Percentiles rank a stretch among this genome's conserved stretches.
Evolutionary conservation across 441 rosid genomes (phyloP).

Genomic region (Gossypium lobatum): DNA sequence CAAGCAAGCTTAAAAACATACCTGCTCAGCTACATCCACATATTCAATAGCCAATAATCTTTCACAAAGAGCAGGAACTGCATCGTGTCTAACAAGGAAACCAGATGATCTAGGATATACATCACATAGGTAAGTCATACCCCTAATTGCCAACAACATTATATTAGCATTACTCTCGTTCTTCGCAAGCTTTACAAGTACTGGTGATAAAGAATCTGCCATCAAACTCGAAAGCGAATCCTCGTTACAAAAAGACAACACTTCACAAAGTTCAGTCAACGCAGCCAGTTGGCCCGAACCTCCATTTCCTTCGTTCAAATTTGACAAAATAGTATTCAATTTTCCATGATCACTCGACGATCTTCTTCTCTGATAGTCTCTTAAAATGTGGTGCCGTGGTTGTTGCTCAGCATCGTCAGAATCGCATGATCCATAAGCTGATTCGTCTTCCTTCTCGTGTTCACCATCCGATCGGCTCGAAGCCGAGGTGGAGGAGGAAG

Average conservation of each 20-base stretch:
- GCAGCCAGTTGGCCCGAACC: slow-evolving; percentile 57
- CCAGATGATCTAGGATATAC: slow-evolving; percentile 79
- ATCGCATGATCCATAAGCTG: slow-evolving; percentile 78
- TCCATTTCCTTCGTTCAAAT: slow-evolving; percentile 45
- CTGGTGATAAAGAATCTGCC: slow-evolving; percentile 71
- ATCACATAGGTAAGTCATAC: slow-evolving; percentile 89
- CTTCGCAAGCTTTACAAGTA: slow-evolving; percentile 71
- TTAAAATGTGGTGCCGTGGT: slow-evolving; percentile 42
- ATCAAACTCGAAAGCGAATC: slow-evolving; percentile 62
- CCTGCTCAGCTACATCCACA: slow-evolving; percentile 98
- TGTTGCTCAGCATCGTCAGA: slow-evolving; percentile 61
- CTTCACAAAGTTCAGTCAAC: slow-evolving; percentile 88
- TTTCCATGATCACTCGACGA: slow-evolving; percentile 65
- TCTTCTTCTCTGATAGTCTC: slow-evolving; percentile 56
- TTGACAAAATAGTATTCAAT: slow-evolving; percentile 49
- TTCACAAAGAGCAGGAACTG: slow-evolving; percentile 79
- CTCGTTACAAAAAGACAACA: slow-evolving; percentile 79
- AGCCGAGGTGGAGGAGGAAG: slow-evolving; percentile 83
- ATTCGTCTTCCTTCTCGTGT: slow-evolving; percentile 53
- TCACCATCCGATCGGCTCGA: slow-evolving; percentile 79
- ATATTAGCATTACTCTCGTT: slow-evolving; percentile 60
- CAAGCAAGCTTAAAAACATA: slow-evolving; percentile 15
- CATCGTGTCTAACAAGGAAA: slow-evolving; percentile 72
- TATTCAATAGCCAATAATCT: slow-evolving; percentile 73
- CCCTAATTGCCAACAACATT: slow-evolving; percentile 80